Conservation (phyloP, 2,329 filamentous ascomycete genomes). For the Sarocladium kiliense region DNA sequence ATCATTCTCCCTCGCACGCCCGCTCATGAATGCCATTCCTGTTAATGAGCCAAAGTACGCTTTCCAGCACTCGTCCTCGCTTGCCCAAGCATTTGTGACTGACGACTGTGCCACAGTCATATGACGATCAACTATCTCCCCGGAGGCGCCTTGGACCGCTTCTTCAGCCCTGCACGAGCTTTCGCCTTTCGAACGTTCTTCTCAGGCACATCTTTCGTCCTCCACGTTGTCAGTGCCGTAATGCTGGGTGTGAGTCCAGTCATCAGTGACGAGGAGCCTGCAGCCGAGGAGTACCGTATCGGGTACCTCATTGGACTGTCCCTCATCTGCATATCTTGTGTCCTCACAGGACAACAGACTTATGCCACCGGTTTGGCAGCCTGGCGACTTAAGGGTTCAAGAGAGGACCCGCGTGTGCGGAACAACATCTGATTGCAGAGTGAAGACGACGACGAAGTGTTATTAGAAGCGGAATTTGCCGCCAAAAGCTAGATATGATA, state of each 20-base stretch:
- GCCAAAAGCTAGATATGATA: too few species aligned
- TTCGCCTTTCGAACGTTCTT: slow-evolving; percentile 1
- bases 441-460: too few species aligned
- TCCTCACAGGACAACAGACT: not conserved
- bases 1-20: not conserved
- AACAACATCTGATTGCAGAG: too few species aligned
- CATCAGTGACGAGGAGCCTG: not conserved
- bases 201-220: not conserved
- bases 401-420: not conserved
- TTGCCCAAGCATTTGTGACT: not conserved
- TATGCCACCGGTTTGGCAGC: not conserved
- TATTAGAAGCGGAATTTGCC: too few species aligned
- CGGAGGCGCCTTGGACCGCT: not conserved
- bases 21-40: slow-evolving; percentile 2
- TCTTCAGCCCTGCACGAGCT: not conserved
- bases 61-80: too few species aligned
- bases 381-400: not conserved
- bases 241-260: slow-evolving; percentile 5
- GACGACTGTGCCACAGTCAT: not conserved
- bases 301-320: not conserved
- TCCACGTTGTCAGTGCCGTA: not conserved
- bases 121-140: not conserved
- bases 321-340: not conserved
- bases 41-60: not conserved
- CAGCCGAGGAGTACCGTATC: slow-evolving; percentile 1